Percentiles rank a stretch among this genome's conserved stretches.
Conservation (phyloP, 2,329 filamentous ascomycete species). For the Pseudocercospora eumusae region DNA sequence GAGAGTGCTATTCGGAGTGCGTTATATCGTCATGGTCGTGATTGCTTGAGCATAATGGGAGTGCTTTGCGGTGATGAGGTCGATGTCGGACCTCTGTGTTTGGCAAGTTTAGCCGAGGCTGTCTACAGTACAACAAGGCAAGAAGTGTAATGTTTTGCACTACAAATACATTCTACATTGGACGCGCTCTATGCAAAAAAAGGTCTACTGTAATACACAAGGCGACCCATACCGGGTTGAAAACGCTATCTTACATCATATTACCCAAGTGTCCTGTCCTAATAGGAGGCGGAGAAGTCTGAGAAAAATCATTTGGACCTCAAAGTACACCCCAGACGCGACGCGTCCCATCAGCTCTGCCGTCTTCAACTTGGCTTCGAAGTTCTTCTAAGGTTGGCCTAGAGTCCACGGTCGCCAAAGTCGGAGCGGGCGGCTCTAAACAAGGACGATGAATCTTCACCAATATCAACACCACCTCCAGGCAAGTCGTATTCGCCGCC, state of each 20-base stretch:
- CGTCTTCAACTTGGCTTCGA: neutral
- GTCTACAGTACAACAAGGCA: neutral
- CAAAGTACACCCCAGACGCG: neutral
- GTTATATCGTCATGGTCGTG: neutral
- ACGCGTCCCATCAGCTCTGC: neutral
- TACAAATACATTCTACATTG: neutral
- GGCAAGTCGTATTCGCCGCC: slow-evolving; percentile 15
- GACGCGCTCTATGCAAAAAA: neutral
- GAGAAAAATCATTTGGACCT: neutral
- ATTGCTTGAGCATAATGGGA: neutral
- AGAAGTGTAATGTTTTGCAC: neutral
- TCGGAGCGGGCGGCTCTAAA: slow-evolving; percentile 14
- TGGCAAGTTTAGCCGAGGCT: neutral
- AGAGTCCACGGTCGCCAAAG: neutral
- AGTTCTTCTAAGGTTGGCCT: slow-evolving; percentile 1
- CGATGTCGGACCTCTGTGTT: neutral
- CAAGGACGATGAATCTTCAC: slow-evolving; percentile 16
- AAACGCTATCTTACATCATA: too few species aligned
- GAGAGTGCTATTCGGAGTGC: neutral
- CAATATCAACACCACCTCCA: slow-evolving; percentile 16
- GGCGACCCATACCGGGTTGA: too few species aligned
- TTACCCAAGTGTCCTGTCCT: neutral
- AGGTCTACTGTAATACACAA: neutral
- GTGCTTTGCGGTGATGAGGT: neutral
- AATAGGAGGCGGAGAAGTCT: neutral